These are phyloP conservation scores for Sarocladium strictum DNA, from an alignment of 2,329 filamentous ascomycete species.

Conservation along the genomic window DNA sequence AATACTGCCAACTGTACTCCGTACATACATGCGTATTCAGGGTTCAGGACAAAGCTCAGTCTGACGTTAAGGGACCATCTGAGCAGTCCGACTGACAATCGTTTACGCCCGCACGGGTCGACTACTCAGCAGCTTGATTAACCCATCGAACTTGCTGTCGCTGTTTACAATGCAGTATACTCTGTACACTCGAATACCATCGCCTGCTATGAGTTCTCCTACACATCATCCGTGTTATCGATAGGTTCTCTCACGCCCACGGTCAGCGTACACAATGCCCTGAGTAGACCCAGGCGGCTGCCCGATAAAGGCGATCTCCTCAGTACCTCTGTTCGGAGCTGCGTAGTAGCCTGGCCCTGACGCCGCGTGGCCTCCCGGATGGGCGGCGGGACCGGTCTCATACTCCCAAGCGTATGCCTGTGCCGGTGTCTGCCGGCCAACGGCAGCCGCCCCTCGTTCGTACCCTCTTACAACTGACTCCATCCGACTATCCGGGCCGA, in stretches of 20 bases:
- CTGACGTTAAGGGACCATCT: too few relatives aligned
- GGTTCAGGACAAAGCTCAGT: not conserved
- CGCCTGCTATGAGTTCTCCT: too few relatives aligned
- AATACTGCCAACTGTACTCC: not conserved
- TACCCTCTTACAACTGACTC: not conserved
- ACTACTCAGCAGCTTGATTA: not conserved
- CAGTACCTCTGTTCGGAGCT: slow-evolving; percentile 18
- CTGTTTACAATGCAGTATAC: too few relatives aligned
- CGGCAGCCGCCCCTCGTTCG: slow-evolving; percentile 8
- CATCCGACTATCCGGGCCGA: slow-evolving; percentile 24
- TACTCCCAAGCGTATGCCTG: slow-evolving; percentile 29
- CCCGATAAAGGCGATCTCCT: slow-evolving; percentile 40
- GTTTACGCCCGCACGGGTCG: too few relatives aligned
- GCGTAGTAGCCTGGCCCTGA: slow-evolving; percentile 39
- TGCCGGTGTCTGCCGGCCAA: slow-evolving; percentile 21
- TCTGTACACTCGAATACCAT: too few relatives aligned
- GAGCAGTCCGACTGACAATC: not conserved
- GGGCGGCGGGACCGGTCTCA: slow-evolving; percentile 18
- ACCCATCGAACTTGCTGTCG: not conserved
- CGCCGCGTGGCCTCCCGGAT: slow-evolving; percentile 19
- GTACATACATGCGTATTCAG: not conserved
- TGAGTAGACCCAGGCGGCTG: slow-evolving; percentile 33
- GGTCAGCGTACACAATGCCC: slow-evolving; percentile 41
- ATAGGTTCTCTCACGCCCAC: slow-evolving; percentile 30
- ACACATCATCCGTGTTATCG: slow-evolving; percentile 18